Base-by-base conservation (phyloP, 176 grass and related monocot species). In the Avena insularis region DNA sequence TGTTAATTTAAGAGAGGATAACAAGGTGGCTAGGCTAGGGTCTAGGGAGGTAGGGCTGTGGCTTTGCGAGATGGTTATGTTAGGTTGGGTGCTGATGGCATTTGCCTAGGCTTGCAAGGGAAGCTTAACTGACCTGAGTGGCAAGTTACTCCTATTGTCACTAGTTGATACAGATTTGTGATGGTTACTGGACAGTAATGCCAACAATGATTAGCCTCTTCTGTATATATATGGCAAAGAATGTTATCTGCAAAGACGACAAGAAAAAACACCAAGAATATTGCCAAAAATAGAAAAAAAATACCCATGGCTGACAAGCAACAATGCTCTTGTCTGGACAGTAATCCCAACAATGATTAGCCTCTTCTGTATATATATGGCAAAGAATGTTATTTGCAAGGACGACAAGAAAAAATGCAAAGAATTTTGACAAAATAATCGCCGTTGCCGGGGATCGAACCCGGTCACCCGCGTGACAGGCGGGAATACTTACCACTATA, bases 401-500 rank as follows among this genome's bases (percentile, higher is more conserved):
- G 21, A 45, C 0, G 38, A 46, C 10, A 58, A 20, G 33, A 10
- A 78, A 17, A 19, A 69, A 64, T 29, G 11, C 12, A 0, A 29
- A 29, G 29, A 29, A 29, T 29, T 29, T 29, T 29, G 29, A 0
- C 29, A 29, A 29, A 29, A 29, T 1, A 29, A 29, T 1, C 6
- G 43, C 87, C 83, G 89, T 88, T 95, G 91, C 84, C 82, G 92
- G 87, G 89, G 85, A 97, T 95, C 84, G 78, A 97, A 92, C 92
- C 90, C 94, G 83, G 88, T 97, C 86, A 46, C 88, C 83, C 84
- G 84, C 84, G 90, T 92, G 94, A 97, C 94, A 92, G 94, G 92
- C 92, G 88, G 86, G 88, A 88, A 94, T 93, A 97, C 90, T 93
- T 75, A 94, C 90, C 91, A 94, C 93, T 92, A 93, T 92, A 87